Percentiles rank a stretch among this genome's conserved stretches.
Conservation (phyloP, 1,284 basidiomycete genomes). For the Anthracocystis walkeri region DNA sequence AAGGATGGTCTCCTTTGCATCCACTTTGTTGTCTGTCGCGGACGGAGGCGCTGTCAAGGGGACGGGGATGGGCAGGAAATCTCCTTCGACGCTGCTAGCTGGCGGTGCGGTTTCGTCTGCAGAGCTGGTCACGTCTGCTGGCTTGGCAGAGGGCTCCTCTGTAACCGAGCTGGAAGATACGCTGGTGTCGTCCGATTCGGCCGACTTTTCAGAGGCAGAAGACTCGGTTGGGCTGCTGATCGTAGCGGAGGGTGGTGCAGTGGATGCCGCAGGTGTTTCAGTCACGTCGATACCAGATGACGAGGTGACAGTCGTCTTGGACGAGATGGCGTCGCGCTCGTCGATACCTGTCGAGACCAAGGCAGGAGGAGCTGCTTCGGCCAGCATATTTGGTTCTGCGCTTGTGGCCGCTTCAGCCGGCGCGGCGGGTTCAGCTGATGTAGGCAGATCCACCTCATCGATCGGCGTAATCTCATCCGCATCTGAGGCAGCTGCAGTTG, state of each 20-base stretch:
- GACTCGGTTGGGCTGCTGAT: constrained; percentile 9
- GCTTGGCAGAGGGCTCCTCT: neutral
- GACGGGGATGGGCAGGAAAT: constrained; percentile 19
- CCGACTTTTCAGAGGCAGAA: neutral
- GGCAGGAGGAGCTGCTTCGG: constrained; percentile 46
- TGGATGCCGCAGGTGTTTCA: constrained; percentile 5
- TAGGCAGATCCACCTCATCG: constrained; percentile 14
- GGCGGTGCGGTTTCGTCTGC: constrained; percentile 12
- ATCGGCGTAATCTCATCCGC: constrained; percentile 35
- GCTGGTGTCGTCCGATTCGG: constrained; percentile 10
- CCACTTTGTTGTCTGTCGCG: neutral
- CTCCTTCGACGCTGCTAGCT: constrained; percentile 18
- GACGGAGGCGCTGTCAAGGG: neutral
- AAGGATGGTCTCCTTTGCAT: neutral
- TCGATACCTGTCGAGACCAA: constrained; percentile 48
- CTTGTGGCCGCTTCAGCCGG: constrained; percentile 12
- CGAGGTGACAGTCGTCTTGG: constrained; percentile 44
- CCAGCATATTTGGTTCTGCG: constrained; percentile 33
- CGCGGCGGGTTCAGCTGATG: constrained; percentile 9
- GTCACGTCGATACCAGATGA: constrained; percentile 35
- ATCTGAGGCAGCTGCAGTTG: constrained; percentile 2
- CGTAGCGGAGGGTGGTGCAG: neutral
- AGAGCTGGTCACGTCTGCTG: neutral
- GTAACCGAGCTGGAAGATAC: constrained; percentile 4
- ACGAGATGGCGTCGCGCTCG: constrained; percentile 17